Evolutionary conservation across 2,329 filamentous ascomycete genomes (phyloP), one percentile per base, ranked within the genome.

Genomic region (Pseudocercospora macadamiae): DNA sequence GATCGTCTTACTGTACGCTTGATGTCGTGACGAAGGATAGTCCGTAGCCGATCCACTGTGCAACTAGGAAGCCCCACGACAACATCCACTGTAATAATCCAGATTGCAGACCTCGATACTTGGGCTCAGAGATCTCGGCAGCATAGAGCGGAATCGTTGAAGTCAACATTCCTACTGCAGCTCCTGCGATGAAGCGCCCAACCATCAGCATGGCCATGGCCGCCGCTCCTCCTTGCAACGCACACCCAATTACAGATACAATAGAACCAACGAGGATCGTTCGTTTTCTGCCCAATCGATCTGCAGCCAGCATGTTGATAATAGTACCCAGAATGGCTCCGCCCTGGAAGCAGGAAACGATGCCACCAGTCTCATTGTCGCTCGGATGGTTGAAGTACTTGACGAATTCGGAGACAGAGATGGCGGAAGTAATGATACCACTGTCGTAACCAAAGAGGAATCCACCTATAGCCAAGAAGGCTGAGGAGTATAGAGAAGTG

Each of bases 1-100:
- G n/a, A 21, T 12, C 9, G 37, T 19, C 37, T 21, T 4, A 45
- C 51, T 51, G 47, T 18, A 51, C 47, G 28, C 47, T 51, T 25
- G 28, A 51, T 2, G 25, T 51, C 16, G 47, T 34, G 5, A 51
- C 47, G 14, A 34, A 51, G 12, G 47, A 51, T 23, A 30, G 6
- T 10, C 73, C 73, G 55, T 74, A 76, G 1, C 74, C 73, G 5
- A 76, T 49, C 75, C 74, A 77, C 51, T 76, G 72, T 3, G 74
- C 74, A 12, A 73, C 65, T 3, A 75, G 62, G 64, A 73, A 75
- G 2, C 74, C 74, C 70, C 72, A 75, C n/a, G 65, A 70, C 39
- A 76, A 55, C 67, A 74, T 73, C 71, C 71, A 75, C 48, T 72
- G 67, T 44, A 72, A 51, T 19, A 72, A 49, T 10, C 71, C 71